Percentiles rank a stretch among this genome's conserved stretches.
phyloP scores from a whole-genome alignment of 495 filamentous ascomycete species.

The Chaetomium fimeti region DNA sequence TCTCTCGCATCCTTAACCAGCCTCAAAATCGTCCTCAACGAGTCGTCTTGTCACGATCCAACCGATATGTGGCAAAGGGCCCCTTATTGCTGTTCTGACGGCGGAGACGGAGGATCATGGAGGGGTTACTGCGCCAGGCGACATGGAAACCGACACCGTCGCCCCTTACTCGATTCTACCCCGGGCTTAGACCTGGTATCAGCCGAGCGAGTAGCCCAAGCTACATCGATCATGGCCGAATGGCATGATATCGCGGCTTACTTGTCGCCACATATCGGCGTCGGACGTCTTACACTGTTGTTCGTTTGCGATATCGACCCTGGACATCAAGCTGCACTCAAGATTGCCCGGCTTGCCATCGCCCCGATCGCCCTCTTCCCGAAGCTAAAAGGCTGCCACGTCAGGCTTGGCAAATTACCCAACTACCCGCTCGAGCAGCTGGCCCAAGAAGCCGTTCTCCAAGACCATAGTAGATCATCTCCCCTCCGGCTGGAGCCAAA shows the following conservation, averaged over 20 bases:
- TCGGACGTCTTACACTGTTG: background rate
- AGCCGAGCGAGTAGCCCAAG: background rate
- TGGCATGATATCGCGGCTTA: slow-evolving; percentile 1
- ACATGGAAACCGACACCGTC: background rate
- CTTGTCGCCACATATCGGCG: background rate
- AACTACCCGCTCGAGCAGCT: background rate
- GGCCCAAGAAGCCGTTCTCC: slow-evolving; percentile 1
- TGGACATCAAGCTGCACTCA: background rate
- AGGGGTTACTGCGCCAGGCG: background rate
- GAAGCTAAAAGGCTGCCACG: background rate
- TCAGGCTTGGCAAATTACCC: background rate
- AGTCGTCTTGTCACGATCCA: background rate
- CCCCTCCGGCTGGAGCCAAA: background rate
- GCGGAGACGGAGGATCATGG: background rate
- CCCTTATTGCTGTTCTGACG: background rate
- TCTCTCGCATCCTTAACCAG: background rate
- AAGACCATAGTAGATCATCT: background rate
- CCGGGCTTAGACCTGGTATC: background rate
- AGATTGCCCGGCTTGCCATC: background rate
- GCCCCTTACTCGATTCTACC: background rate
- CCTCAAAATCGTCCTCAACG: background rate
- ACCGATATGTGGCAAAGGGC: background rate
- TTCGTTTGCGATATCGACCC: background rate
- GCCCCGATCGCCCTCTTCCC: slow-evolving; percentile 6
- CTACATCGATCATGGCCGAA: background rate